These are phyloP conservation scores for Hyphodiscus hymeniophilus DNA, from an alignment of 495 filamentous ascomycete genomes.

Conservation along the genomic window DNA sequence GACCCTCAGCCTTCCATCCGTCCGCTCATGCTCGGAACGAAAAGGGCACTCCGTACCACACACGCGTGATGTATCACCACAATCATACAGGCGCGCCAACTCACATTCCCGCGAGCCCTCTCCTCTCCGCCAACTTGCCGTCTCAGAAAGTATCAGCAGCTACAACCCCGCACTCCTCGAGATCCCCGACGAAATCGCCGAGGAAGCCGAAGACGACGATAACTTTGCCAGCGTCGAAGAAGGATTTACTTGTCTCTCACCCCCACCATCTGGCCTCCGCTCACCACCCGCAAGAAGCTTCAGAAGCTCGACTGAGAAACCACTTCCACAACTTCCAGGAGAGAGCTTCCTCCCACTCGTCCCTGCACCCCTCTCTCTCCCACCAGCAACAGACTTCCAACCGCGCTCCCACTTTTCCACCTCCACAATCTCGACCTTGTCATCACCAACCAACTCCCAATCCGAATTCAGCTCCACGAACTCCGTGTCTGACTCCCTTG, in stretches of 20 bases:
- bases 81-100: constrained; percentile 8
- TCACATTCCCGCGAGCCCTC: constrained; percentile 14
- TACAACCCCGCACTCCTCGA: constrained; percentile 21
- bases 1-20: not conserved
- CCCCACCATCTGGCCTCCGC: constrained; percentile 28
- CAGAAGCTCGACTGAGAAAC: constrained; percentile 10
- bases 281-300: not conserved
- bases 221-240: constrained; percentile 31
- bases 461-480: constrained; percentile 8
- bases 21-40: not conserved
- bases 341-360: constrained; percentile 5
- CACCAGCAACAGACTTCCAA: constrained; percentile 8
- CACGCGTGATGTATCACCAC: constrained; percentile 10
- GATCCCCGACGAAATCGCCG: constrained; percentile 45
- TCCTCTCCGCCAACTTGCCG: constrained; percentile 32
- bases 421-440: constrained; percentile 27
- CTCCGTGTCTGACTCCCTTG: constrained; percentile 9
- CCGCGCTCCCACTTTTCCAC: constrained; percentile 30
- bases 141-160: constrained; percentile 25
- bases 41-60: constrained; percentile 6
- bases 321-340: constrained; percentile 20
- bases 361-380: constrained; percentile 8
- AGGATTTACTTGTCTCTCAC: constrained; percentile 37
- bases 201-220: constrained; percentile 40
- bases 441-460: constrained; percentile 21